Conservation (phyloP, 129 eudicot genomes). For the Mikania micrantha region DNA sequence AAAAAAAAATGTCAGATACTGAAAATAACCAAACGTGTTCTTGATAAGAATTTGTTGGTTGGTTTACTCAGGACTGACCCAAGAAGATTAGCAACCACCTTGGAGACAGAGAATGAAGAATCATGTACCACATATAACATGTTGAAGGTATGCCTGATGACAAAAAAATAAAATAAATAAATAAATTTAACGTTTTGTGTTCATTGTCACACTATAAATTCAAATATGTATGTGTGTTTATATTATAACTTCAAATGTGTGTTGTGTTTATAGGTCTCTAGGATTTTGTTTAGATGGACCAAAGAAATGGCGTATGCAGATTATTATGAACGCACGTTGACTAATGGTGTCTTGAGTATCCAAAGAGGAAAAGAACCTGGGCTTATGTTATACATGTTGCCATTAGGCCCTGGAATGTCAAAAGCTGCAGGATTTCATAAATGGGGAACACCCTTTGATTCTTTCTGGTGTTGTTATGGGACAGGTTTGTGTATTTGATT, state of each 20-base stretch:
- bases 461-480: conserved; percentile 97
- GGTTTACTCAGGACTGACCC: conserved; percentile 61
- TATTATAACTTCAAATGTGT: not conserved
- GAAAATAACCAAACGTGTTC: not conserved
- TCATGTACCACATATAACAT: conserved; percentile 95
- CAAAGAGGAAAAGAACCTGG: conserved; percentile 92
- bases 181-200: not conserved
- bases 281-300: conserved; percentile 85
- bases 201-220: not conserved
- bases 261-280: conserved; percentile 56
- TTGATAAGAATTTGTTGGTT: not conserved
- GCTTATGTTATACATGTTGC: conserved; percentile 88
- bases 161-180: not conserved
- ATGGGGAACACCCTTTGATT: conserved; percentile 66
- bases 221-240: no score
- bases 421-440: conserved; percentile 67
- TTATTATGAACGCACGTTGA: conserved; percentile 79
- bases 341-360: conserved; percentile 80
- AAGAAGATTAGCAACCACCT: conserved; percentile 59
- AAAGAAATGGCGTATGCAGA: conserved; percentile 83
- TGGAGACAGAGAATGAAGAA: conserved; percentile 70
- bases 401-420: conserved; percentile 66
- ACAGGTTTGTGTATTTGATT: conserved; percentile 45
- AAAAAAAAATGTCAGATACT: not conserved
- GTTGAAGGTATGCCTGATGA: conserved; percentile 71